These are phyloP conservation scores for Orbilia ellipsospora DNA, from an alignment of 2,329 filamentous ascomycete genomes.

Conservation along the genomic window DNA sequence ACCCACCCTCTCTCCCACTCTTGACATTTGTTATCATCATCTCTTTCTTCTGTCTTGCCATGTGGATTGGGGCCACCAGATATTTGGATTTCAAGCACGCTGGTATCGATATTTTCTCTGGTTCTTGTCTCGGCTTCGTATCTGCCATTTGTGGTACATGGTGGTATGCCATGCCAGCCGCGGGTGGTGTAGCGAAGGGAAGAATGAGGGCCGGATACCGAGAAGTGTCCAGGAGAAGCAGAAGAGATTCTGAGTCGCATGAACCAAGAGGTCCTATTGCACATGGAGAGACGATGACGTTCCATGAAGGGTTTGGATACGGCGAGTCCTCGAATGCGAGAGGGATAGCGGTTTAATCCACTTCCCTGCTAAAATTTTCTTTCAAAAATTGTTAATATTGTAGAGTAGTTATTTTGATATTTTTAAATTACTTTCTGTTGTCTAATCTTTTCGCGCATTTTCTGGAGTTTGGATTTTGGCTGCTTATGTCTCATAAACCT, in stretches of 20 bases:
- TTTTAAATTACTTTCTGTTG: no score
- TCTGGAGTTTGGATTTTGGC: no score
- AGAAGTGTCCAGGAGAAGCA: slow-evolving; percentile 7
- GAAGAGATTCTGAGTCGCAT: slow-evolving; percentile 2
- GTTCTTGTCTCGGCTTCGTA: slow-evolving; percentile 39
- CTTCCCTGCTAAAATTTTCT: no score
- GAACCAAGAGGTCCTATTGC: slow-evolving; percentile 45
- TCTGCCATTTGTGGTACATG: slow-evolving; percentile 45
- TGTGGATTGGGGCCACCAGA: slow-evolving; percentile 47
- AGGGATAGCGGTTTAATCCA: not conserved
- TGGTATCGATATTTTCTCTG: slow-evolving; percentile 50
- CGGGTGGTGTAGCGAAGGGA: slow-evolving; percentile 48
- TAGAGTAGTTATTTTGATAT: no score
- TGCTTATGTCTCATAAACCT: no score
- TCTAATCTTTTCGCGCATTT: no score
- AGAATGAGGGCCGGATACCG: slow-evolving; percentile 46
- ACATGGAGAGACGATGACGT: slow-evolving; percentile 25
- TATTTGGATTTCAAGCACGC: slow-evolving; percentile 52
- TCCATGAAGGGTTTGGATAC: not conserved
- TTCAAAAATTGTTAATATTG: no score
- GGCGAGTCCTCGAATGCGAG: slow-evolving; percentile 5
- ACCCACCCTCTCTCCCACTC: slow-evolving; percentile 50
- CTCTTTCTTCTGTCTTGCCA: slow-evolving; percentile 47
- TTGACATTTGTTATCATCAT: slow-evolving; percentile 48
- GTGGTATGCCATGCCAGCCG: slow-evolving; percentile 54